Percentiles rank a stretch among this genome's conserved stretches.
Evolutionary conservation across 805 yeast genomes (phyloP).

Genomic region (Lipomyces spencermartinsiae): DNA sequence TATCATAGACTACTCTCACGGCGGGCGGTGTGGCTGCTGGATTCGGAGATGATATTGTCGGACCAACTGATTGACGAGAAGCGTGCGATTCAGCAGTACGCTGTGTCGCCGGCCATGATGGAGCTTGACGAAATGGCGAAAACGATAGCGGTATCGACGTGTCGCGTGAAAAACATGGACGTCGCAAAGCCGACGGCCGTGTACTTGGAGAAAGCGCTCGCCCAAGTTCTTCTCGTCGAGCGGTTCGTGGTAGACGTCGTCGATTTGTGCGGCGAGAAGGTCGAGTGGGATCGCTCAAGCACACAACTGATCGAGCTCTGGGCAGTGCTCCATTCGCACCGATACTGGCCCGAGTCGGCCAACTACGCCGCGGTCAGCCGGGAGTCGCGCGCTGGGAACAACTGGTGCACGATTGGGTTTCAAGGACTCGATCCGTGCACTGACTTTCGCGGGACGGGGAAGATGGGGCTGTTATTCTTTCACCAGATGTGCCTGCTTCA

Average conservation of each 20-base stretch:
- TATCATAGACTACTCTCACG: conserved; percentile 20
- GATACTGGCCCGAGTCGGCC: conserved; percentile 31
- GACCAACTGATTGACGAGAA: conserved; percentile 21
- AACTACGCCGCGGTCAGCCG: conserved; percentile 21
- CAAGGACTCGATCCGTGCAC: conserved; percentile 49
- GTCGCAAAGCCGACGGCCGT: conserved; percentile 11
- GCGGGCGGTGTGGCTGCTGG: conserved; percentile 36
- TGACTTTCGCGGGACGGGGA: conserved; percentile 47
- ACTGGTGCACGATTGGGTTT: conserved; percentile 50
- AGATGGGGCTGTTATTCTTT: conserved; percentile 32
- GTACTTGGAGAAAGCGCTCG: conserved; percentile 21
- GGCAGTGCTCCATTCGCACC: conserved; percentile 22
- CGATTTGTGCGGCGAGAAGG: conserved; percentile 4
- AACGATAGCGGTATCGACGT: conserved; percentile 23
- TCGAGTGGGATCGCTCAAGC: conserved; percentile 21
- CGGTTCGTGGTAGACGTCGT: conserved; percentile 15
- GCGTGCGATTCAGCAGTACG: conserved; percentile 19
- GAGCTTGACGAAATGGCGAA: conserved; percentile 19
- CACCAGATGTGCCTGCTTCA: conserved; percentile 18
- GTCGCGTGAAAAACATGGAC: conserved; percentile 31
- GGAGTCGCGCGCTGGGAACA: conserved; percentile 35
- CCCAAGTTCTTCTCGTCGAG: conserved; percentile 22
- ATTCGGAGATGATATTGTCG: conserved; percentile 33
- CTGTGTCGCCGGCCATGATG: conserved; percentile 13
- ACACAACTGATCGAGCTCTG: conserved; percentile 15